Evolutionary conservation across 768 basidiomycete genomes (phyloP).

Genomic region (Sporobolomyces phaffii): DNA sequence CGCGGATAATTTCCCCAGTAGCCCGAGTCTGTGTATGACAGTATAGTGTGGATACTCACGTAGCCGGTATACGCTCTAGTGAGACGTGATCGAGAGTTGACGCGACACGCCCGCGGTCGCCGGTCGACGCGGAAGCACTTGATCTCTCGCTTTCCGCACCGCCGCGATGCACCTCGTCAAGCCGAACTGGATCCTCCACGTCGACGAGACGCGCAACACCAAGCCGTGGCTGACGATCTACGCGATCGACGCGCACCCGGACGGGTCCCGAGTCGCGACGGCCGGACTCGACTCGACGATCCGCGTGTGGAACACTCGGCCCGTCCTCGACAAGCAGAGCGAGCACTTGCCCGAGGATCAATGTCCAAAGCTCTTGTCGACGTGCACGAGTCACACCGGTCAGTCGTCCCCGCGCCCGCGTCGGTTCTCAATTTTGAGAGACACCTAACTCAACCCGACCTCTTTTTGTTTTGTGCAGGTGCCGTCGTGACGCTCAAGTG

Average conservation of each 20-base stretch:
- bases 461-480: constrained; percentile 41
- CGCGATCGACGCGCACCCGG: constrained; percentile 88
- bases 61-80: background rate
- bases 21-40: no score
- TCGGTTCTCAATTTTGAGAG: background rate
- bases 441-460: background rate
- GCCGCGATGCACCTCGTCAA: constrained; percentile 21
- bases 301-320: constrained; percentile 93
- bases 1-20: no score
- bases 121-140: background rate
- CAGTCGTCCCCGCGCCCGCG: constrained; percentile 5
- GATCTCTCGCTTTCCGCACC: background rate
- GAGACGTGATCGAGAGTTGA: background rate
- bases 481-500: constrained; percentile 86
- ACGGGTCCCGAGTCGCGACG: constrained; percentile 92
- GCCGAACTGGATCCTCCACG: constrained; percentile 28
- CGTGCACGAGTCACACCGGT: constrained; percentile 87
- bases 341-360: constrained; percentile 58
- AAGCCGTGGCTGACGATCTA: constrained; percentile 64
- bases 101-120: background rate
- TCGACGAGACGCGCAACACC: constrained; percentile 12
- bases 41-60: background rate
- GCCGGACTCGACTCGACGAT: constrained; percentile 96
- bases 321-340: constrained; percentile 68
- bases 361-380: constrained; percentile 81